Evolutionary conservation across 192 early-diverging fungal species (phyloP).

Genomic region (Umbelopsis vinacea): DNA sequence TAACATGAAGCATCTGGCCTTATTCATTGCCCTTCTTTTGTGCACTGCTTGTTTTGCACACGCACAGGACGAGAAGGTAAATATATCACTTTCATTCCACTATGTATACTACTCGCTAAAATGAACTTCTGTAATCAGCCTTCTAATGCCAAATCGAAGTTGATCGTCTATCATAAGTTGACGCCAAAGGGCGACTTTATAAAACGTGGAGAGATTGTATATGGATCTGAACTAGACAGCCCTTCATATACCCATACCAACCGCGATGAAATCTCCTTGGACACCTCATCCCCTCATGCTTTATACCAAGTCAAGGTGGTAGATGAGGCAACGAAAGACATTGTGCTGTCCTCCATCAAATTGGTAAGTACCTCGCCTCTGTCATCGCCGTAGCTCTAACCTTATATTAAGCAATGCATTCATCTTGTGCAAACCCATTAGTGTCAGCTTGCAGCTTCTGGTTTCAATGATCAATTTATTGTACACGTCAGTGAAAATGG

Average conservation of each 20-base stretch:
- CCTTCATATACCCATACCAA: constrained; percentile 30
- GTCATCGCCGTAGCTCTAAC: neutral
- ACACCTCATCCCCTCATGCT: neutral
- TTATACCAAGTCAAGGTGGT: constrained; percentile 38
- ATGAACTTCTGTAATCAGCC: neutral
- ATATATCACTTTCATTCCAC: neutral
- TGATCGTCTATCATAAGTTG: constrained; percentile 13
- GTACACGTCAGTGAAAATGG: constrained; percentile 30
- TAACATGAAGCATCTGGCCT: neutral
- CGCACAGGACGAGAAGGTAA: neutral
- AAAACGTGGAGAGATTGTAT: constrained; percentile 36
- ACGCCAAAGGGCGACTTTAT: constrained; percentile 28
- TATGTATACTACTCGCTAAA: neutral
- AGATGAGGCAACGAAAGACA: constrained; percentile 26
- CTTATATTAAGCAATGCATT: neutral
- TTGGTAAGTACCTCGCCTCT: neutral
- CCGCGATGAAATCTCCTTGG: constrained; percentile 11
- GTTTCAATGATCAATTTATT: constrained; percentile 29
- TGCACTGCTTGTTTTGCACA: neutral
- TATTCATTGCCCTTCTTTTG: neutral
- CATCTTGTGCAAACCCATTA: neutral
- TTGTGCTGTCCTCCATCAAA: constrained; percentile 8
- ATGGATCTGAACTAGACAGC: neutral
- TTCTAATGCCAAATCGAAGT: neutral
- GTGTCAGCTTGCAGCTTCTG: constrained; percentile 35